Base-by-base conservation (phyloP, 306 rosid genomes). In the Acmispon strigosus region DNA sequence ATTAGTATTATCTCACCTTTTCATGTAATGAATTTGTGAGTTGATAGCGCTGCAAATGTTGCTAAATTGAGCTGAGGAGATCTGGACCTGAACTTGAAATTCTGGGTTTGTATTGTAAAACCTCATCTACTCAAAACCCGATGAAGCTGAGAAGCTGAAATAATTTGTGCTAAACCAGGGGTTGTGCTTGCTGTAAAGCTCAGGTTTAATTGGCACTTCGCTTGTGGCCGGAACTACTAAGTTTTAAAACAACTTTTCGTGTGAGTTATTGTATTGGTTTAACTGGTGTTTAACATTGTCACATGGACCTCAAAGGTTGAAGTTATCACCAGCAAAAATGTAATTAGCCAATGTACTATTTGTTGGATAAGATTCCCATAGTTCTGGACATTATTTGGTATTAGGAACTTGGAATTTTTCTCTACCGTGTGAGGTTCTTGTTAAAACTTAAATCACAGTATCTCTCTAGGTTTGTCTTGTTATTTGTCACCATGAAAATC, bases 51-150 rank as follows among this genome's bases (percentile, higher is more conserved):
- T 68, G 64, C 78, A 68, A 65, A 56, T 72, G 81, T 76, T 72
- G 71, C 77, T 72, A 48, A 76, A 62, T 53, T 78, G 76, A 59
- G 81, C 58, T 74, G 72, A 74, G 73, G 76, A 65, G 74, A 74
- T 59, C 64, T 52, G 51, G 78, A 47, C 50, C 81, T 65, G 66
- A 78, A 60, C 75, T 51, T 66, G 80, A 72, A 51, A 81, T 14
- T 75, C 53, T 72, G 81, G 76, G 65, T 73, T 64, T 83, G 84
- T 72, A 75, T 63, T 83, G 73, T 76, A 73, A 73, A 80, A 27
- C 3, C 83, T 77, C 75, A 17, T 59, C 74, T 56, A 81, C 76
- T 62, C 73, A 68, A 48, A 29, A 32, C 37, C 60, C 11, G 34
- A 62, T 72, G 74, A 73, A 53, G 72, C 71, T 72, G 64, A 62